These are phyloP conservation scores for Gymnopilus junonius DNA, from an alignment of 768 basidiomycete genomes.

Conservation along the genomic window DNA sequence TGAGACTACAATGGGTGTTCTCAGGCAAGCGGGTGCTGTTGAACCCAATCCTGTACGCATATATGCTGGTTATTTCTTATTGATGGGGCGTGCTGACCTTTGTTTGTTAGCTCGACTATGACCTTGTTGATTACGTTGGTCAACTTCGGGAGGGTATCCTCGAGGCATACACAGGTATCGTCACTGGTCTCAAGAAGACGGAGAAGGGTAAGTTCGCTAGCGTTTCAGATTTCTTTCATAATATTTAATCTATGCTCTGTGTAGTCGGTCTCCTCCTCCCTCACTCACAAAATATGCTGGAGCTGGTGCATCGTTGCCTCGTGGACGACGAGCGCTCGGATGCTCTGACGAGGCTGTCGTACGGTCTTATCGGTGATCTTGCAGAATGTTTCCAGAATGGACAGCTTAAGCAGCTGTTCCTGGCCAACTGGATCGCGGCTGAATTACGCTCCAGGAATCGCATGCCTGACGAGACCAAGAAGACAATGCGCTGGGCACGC, in stretches of 20 bases:
- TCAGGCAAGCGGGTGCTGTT: conserved; percentile 88
- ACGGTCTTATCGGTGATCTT: conserved; percentile 92
- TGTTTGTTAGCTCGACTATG: conserved; percentile 69
- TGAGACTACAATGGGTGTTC: conserved; percentile 87
- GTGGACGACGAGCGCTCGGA: conserved; percentile 87
- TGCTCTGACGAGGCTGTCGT: conserved; percentile 68
- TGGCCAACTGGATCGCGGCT: conserved; percentile 77
- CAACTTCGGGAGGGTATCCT: conserved; percentile 92
- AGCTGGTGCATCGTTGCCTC: conserved; percentile 79
- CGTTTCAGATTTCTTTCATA: background rate
- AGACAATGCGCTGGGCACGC: conserved; percentile 90
- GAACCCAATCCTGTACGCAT: conserved; percentile 81
- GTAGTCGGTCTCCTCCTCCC: conserved; percentile 62
- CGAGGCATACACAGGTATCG: conserved; percentile 95
- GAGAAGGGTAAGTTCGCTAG: conserved; percentile 70
- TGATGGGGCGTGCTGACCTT: conserved; percentile 8
- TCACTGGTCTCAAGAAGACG: conserved; percentile 87
- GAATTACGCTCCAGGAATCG: conserved; percentile 78
- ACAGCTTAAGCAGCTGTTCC: conserved; percentile 78
- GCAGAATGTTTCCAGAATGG: conserved; percentile 86
- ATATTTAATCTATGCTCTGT: conserved; percentile 6
- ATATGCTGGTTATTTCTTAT: background rate
- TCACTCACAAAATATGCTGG: conserved; percentile 75
- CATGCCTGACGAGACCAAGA: conserved; percentile 79
- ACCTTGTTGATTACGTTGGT: conserved; percentile 90